A percentile compares a stretch with the other conserved stretches of the same genome.
These are phyloP conservation scores for Parasitella parasitica DNA, from an alignment of 371 early-diverging fungal genomes.

Conservation along the genomic window DNA sequence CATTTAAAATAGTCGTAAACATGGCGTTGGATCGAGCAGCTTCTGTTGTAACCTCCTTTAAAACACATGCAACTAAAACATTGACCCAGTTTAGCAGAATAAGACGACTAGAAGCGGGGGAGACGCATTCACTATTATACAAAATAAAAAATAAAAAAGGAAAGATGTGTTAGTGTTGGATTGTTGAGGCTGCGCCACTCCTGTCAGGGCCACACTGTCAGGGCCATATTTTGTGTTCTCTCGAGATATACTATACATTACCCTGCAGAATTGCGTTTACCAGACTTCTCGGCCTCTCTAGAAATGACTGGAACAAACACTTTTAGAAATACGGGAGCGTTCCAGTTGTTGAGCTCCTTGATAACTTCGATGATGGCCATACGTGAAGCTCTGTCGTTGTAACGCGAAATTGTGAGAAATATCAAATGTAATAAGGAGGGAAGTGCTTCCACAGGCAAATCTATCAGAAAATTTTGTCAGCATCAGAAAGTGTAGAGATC, in stretches of 20 bases:
- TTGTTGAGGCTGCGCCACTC: slow-evolving; percentile 24
- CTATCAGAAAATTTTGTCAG: slow-evolving; percentile 22
- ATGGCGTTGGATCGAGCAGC: slow-evolving; percentile 23
- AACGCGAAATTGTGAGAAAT: slow-evolving; percentile 62
- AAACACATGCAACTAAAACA: slow-evolving; percentile 38
- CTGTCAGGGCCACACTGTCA: neutral
- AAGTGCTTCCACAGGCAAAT: slow-evolving; percentile 57
- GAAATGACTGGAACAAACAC: slow-evolving; percentile 51
- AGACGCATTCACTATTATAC: slow-evolving; percentile 40
- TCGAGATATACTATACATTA: slow-evolving; percentile 14
- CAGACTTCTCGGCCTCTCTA: slow-evolving; percentile 53
- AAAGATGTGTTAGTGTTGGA: no score
- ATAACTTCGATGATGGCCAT: slow-evolving; percentile 56
- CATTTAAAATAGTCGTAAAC: slow-evolving; percentile 40
- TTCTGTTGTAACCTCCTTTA: slow-evolving; percentile 25
- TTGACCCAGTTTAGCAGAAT: slow-evolving; percentile 64
- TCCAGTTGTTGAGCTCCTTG: slow-evolving; percentile 63
- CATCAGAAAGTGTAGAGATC: no score
- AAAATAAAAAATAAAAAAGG: neutral
- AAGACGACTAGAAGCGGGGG: slow-evolving; percentile 57
- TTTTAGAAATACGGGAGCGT: slow-evolving; percentile 56
- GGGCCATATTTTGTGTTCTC: neutral
- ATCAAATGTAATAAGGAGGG: slow-evolving; percentile 55
- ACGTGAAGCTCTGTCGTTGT: slow-evolving; percentile 64
- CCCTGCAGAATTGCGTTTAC: slow-evolving; percentile 56